Evolutionary conservation across 768 basidiomycete genomes (phyloP), one percentile per base, ranked within the genome.

Genomic region (Sporobolomyces pararoseus): DNA sequence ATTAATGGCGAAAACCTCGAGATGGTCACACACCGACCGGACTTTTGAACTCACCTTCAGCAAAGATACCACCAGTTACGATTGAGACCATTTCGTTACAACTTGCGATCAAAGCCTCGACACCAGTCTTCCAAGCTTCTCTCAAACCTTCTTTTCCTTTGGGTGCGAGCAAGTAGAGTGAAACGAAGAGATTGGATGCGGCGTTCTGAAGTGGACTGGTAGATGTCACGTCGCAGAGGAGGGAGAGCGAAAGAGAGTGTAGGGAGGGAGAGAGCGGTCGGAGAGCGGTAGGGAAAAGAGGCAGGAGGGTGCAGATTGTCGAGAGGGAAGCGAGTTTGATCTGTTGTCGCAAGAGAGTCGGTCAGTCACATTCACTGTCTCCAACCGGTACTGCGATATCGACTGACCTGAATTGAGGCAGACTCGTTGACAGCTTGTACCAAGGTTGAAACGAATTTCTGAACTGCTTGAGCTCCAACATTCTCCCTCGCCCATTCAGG

Each of bases 401-500:
- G 27, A 21, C 72, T 66, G 37, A 44, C 25, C 29, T 63, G 59
- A 3, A 25, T 5, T n/a, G 50, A 46, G 3, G 12, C 3, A n/a
- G 44, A 49, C 16, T 52, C 50, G 23, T 50, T 52, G 7, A 65
- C 68, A 3, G 65, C 61, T 37, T 66, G 53, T 2, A 73, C 65
- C 6, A 69, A 37, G 4, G 19, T 23, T 5, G 44, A 23, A 19
- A 73, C 65, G 27, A 65, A 39, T 47, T 65, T 73, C 65, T 73
- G 72, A 7, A 66, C 72, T 17, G 55, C 37, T 50, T 68, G 67
- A 7, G 72, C 68, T 4, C 72, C 72, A 29, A 69, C 68, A 7
- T 69, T 68, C 44, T 73, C 72, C 46, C 72, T 47, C 50, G 72
- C 72, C 72, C 72, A 73, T 47, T 73, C 72, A 0, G 72, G 64